Evolutionary conservation across 768 basidiomycete genomes (phyloP).

Genomic region (Tubosaeta sp.): DNA sequence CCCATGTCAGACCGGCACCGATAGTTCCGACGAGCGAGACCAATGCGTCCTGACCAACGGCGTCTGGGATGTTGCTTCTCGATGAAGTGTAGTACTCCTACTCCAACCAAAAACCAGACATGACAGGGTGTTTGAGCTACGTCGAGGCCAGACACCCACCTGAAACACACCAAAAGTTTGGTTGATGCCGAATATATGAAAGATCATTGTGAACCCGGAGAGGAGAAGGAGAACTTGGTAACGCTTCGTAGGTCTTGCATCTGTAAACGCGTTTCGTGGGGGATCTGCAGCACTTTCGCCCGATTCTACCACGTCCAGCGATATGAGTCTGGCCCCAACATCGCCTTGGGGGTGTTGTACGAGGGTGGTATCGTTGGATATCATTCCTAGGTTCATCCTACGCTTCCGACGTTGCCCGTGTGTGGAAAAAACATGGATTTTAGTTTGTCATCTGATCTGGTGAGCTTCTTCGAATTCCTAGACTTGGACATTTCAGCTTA

Average conservation of each 20-base stretch:
- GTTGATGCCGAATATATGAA: background rate
- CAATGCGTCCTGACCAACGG: conserved; percentile 1
- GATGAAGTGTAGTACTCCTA: conserved; percentile 3
- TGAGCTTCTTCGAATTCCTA: no score
- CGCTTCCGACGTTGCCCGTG: background rate
- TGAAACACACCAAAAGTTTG: background rate
- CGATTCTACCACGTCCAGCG: background rate
- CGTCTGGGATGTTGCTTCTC: background rate
- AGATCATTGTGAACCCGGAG: background rate
- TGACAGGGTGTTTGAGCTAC: background rate
- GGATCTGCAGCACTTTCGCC: background rate
- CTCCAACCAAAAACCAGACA: background rate
- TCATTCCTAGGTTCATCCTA: no score
- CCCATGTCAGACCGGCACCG: conserved; percentile 2
- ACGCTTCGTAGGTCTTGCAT: background rate
- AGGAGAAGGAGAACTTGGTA: background rate
- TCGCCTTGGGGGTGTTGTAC: no score
- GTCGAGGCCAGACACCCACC: background rate
- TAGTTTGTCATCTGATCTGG: no score
- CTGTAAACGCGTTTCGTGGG: background rate
- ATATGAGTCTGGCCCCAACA: background rate
- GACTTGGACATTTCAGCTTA: no score
- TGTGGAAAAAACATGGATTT: background rate
- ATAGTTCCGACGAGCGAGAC: conserved; percentile 1
- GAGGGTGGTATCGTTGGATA: no score